These are phyloP conservation scores for Clarireedia monteithiana DNA, from an alignment of 2,329 filamentous ascomycete genomes.

Conservation along the genomic window DNA sequence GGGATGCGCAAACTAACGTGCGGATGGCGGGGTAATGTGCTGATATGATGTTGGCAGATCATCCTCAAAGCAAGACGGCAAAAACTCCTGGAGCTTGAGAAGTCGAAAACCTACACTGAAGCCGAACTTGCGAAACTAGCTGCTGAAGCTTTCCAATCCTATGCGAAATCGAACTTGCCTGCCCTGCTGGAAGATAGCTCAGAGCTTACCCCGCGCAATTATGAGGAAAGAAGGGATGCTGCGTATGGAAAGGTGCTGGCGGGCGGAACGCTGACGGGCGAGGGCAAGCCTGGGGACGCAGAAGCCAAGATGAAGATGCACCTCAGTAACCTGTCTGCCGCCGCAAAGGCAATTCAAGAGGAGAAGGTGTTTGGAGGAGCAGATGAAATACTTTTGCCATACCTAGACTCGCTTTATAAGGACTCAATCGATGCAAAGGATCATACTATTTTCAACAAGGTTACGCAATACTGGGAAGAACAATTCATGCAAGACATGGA, in stretches of 20 bases:
- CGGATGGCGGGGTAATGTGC: neutral
- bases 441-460: slow-evolving; percentile 71
- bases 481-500: slow-evolving; percentile 85
- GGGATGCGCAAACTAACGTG: neutral
- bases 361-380: slow-evolving; percentile 45
- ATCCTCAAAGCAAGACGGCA: slow-evolving; percentile 58
- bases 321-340: slow-evolving; percentile 39
- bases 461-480: slow-evolving; percentile 81
- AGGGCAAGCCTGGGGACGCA: slow-evolving; percentile 47
- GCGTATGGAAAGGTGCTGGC: slow-evolving; percentile 47
- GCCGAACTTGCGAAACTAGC: slow-evolving; percentile 41
- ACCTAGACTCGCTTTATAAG: slow-evolving; percentile 65
- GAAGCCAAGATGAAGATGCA: slow-evolving; percentile 72
- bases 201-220: slow-evolving; percentile 42
- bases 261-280: slow-evolving; percentile 47
- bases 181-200: slow-evolving; percentile 38
- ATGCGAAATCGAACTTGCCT: slow-evolving; percentile 48
- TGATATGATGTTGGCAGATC: slow-evolving; percentile 4
- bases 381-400: slow-evolving; percentile 68
- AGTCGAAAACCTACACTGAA: slow-evolving; percentile 55
- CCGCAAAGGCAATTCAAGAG: slow-evolving; percentile 41
- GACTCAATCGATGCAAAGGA: slow-evolving; percentile 53
- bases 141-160: slow-evolving; percentile 46
- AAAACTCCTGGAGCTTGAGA: slow-evolving; percentile 69
- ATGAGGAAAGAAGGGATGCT: slow-evolving; percentile 40